A percentile compares a stretch with the other conserved stretches of the same genome.
phyloP scores from a whole-genome alignment of 2,329 filamentous ascomycete species.

The Cryphonectria nitschkei region DNA sequence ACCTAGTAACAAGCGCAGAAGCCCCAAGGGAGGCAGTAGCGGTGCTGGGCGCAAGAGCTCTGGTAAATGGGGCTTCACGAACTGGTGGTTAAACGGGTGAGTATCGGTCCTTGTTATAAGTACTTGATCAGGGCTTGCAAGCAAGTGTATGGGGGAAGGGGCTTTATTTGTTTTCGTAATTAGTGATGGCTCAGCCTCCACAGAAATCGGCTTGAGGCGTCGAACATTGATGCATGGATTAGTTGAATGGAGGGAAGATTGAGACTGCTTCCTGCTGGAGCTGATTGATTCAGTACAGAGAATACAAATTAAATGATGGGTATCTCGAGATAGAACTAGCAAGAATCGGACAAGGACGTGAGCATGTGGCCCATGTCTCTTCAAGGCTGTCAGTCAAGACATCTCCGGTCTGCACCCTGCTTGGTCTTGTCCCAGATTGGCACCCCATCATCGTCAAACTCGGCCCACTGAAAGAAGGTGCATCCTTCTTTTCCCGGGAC shows the following conservation, averaged over 20 bases:
- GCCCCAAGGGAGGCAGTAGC: conserved; percentile 14
- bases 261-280: neutral
- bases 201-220: neutral
- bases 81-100: conserved; percentile 27
- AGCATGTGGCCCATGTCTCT: neutral
- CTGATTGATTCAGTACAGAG: neutral
- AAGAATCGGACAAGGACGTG: neutral
- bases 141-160: neutral
- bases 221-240: neutral
- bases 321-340: neutral
- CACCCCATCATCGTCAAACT: conserved; percentile 84
- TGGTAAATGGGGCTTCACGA: conserved; percentile 26
- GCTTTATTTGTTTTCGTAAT: neutral
- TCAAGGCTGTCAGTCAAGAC: neutral
- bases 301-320: neutral
- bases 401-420: neutral
- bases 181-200: neutral
- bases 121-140: neutral
- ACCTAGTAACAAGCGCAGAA: conserved; percentile 16
- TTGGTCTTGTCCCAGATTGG: conserved; percentile 59
- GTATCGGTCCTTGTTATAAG: neutral
- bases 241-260: neutral
- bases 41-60: conserved; percentile 20
- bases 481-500: conserved; percentile 72
- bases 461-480: conserved; percentile 81